A percentile compares a stretch with the other conserved stretches of the same genome.
phyloP scores from a whole-genome alignment of 352 stramenopile species.

The Elongisporangium prolatum region DNA sequence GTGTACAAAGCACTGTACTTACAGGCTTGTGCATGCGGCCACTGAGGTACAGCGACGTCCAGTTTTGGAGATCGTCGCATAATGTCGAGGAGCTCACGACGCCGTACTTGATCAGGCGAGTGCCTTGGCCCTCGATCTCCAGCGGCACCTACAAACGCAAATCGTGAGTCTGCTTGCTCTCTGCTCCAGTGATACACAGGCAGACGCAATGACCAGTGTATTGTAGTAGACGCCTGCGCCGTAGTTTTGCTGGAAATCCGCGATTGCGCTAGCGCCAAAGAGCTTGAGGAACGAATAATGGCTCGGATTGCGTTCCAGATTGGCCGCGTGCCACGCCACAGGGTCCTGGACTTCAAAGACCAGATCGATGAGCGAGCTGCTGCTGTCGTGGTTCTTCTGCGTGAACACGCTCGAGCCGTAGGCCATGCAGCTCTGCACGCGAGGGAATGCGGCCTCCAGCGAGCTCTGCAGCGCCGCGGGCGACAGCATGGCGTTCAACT shows the following conservation, averaged over 20 bases:
- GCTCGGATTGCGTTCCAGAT: slow-evolving; percentile 62
- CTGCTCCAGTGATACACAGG: too few relatives aligned
- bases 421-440: slow-evolving; percentile 74
- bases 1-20: too few relatives aligned
- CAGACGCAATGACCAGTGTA: slow-evolving; percentile 46
- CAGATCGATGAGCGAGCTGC: slow-evolving; percentile 82
- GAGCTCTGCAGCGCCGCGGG: slow-evolving; percentile 33
- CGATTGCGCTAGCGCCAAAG: slow-evolving; percentile 50
- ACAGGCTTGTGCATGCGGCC: slow-evolving; percentile 86
- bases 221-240: slow-evolving; percentile 86
- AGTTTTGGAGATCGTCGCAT: slow-evolving; percentile 68
- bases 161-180: too few relatives aligned
- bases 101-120: slow-evolving; percentile 86
- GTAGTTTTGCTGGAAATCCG: slow-evolving; percentile 70
- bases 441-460: slow-evolving; percentile 63
- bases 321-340: slow-evolving; percentile 72
- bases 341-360: slow-evolving; percentile 86
- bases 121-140: slow-evolving; percentile 44
- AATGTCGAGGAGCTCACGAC: slow-evolving; percentile 80
- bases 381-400: slow-evolving; percentile 73
- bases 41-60: slow-evolving; percentile 85
- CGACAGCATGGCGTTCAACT: too few relatives aligned
- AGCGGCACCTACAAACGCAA: slow-evolving; percentile 48
- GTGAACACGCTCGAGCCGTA: slow-evolving; percentile 83
- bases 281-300: slow-evolving; percentile 83